Conservation (phyloP, 768 basidiomycete genomes). For the Leucocoprinus sp. region DNA sequence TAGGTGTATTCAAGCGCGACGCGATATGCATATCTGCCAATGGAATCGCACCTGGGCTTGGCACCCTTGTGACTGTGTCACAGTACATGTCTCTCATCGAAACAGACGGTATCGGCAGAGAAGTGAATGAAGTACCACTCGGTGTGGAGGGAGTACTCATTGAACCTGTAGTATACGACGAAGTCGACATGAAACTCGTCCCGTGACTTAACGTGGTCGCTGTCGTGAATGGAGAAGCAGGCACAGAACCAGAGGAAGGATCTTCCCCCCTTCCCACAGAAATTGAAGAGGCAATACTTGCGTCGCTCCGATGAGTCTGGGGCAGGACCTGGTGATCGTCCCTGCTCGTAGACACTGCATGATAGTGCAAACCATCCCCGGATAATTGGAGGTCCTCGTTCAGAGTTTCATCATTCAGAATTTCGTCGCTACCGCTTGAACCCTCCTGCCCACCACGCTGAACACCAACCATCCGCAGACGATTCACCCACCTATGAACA, state of each 20-base stretch:
- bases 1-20: constrained; percentile 20
- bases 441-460: constrained; percentile 39
- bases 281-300: constrained; percentile 16
- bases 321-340: constrained; percentile 2
- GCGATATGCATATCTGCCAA: constrained; percentile 24
- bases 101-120: constrained; percentile 9
- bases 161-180: constrained; percentile 11
- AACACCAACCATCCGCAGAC: constrained; percentile 68
- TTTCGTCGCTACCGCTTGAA: background rate
- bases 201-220: constrained; percentile 8
- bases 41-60: constrained; percentile 20
- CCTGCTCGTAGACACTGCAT: background rate
- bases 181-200: constrained; percentile 3
- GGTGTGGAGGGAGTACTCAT: constrained; percentile 30
- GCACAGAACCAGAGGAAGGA: constrained; percentile 17
- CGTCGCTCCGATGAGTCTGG: constrained; percentile 14
- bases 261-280: constrained; percentile 12
- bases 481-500: constrained; percentile 66
- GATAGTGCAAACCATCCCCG: background rate
- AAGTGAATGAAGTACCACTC: constrained; percentile 18
- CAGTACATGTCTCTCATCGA: background rate
- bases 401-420: constrained; percentile 14
- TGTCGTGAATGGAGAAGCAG: constrained; percentile 23
- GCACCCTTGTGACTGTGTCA: constrained; percentile 14
- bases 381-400: constrained; percentile 1